Evolutionary conservation across 1,284 basidiomycete species (phyloP).

Genomic region (Ceratobasidium sp.): DNA sequence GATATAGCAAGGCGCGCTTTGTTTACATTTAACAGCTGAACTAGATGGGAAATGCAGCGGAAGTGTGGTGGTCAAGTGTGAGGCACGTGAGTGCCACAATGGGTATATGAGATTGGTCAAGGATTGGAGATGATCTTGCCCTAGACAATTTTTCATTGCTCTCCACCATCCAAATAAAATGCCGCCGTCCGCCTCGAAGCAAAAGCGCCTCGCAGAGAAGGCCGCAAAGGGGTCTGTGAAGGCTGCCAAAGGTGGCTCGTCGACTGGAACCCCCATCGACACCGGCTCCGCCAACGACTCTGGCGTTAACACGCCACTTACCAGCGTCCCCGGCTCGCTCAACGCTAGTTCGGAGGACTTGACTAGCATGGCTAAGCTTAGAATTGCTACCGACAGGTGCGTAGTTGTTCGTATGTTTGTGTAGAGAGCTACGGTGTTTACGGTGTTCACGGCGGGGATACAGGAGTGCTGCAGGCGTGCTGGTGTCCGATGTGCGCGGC

Average conservation of each 20-base stretch:
- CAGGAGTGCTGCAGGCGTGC: slow-evolving; percentile 89
- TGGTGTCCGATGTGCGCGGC: slow-evolving; percentile 90
- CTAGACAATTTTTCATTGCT: slow-evolving; percentile 39
- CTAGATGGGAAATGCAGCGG: too few relatives aligned
- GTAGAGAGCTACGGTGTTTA: too few relatives aligned
- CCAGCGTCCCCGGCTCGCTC: slow-evolving; percentile 69
- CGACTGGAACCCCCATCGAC: slow-evolving; percentile 67
- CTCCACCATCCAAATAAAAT: slow-evolving; percentile 54
- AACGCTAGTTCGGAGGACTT: slow-evolving; percentile 80
- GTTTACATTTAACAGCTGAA: too few relatives aligned
- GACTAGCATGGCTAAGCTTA: slow-evolving; percentile 84
- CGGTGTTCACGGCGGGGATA: slow-evolving; percentile 14
- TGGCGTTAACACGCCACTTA: slow-evolving; percentile 76
- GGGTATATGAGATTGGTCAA: slow-evolving; percentile 33
- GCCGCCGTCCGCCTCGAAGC: slow-evolving; percentile 82
- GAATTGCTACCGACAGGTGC: slow-evolving; percentile 87
- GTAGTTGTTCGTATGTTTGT: too few relatives aligned
- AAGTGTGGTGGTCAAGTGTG: slow-evolving; percentile 5
- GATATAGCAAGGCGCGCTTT: too few relatives aligned
- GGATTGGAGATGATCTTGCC: slow-evolving; percentile 30
- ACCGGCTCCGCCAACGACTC: slow-evolving; percentile 69
- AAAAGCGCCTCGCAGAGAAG: slow-evolving; percentile 90
- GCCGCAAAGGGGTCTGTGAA: slow-evolving; percentile 79
- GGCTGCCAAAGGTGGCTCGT: slow-evolving; percentile 57
- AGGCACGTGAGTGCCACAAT: slow-evolving; percentile 26